Conservation (phyloP, 1,139 yeast species). For the Taiozyma sp. region DNA sequence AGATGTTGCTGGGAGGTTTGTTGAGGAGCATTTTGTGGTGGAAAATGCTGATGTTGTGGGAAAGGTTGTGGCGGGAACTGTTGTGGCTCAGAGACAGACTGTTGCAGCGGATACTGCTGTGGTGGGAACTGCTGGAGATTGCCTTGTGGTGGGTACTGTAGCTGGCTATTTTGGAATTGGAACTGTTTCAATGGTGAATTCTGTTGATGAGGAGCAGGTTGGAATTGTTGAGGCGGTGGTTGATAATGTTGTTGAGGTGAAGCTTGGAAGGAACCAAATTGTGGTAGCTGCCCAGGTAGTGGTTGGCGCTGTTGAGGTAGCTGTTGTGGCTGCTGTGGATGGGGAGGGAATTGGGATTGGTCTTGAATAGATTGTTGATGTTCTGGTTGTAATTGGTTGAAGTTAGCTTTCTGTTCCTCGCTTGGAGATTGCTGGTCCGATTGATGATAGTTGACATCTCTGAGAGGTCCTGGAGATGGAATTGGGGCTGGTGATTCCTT, state of each 20-base stretch:
- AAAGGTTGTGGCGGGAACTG: neutral
- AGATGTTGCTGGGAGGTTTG: neutral
- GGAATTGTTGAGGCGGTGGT: neutral
- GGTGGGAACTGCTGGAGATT: neutral
- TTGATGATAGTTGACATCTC: neutral
- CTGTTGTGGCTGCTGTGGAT: neutral
- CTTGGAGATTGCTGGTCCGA: neutral
- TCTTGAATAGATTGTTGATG: neutral
- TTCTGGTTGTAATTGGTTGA: too few relatives aligned
- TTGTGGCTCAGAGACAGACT: neutral
- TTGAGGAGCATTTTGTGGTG: neutral
- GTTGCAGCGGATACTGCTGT: neutral
- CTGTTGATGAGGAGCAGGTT: neutral
- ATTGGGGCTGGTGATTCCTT: constrained; percentile 3
- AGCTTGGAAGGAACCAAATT: neutral
- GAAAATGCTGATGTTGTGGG: neutral
- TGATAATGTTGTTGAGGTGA: neutral
- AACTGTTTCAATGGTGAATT: neutral
- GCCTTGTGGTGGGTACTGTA: neutral
- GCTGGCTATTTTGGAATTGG: neutral
- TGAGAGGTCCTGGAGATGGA: neutral
- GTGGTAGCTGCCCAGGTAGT: neutral
- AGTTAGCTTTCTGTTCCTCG: neutral
- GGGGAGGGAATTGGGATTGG: neutral
- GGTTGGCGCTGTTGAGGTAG: neutral